Conservation (phyloP, 2,329 filamentous ascomycete species). For the Colletotrichum plurivorum region DNA sequence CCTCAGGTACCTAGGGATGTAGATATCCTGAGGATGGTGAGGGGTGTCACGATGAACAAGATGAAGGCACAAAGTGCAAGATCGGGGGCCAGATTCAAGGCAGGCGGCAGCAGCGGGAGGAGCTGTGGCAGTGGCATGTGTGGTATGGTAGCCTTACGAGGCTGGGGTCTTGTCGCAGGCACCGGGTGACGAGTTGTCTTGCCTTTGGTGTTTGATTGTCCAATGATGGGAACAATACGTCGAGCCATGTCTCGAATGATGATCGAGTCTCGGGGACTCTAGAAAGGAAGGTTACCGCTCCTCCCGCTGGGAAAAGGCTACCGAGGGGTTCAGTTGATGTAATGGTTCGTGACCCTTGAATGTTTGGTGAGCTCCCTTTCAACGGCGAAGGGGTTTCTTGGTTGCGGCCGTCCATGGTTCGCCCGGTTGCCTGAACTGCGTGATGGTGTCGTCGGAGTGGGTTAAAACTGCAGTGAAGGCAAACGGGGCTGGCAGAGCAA, state of each 20-base stretch:
- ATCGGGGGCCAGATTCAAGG: slow-evolving; percentile 21
- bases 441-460: background rate
- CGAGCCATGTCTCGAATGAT: no score
- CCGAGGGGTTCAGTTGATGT: no score
- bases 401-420: background rate
- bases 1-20: background rate
- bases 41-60: background rate
- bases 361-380: slow-evolving; percentile 6
- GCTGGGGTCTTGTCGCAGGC: background rate
- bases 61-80: slow-evolving; percentile 8
- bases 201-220: no score
- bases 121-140: background rate
- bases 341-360: no score
- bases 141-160: slow-evolving; percentile 22
- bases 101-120: background rate
- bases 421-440: background rate
- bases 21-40: background rate
- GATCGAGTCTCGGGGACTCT: no score
- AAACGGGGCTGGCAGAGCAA: background rate
- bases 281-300: no score
- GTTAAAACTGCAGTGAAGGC: slow-evolving; percentile 22
- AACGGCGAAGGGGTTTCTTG: slow-evolving; percentile 16
- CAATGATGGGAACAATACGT: no score
- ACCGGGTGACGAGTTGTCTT: background rate
- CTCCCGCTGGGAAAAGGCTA: no score